phyloP scores from a whole-genome alignment of 148 eudicot genomes.

The Talinum fruticosum region DNA sequence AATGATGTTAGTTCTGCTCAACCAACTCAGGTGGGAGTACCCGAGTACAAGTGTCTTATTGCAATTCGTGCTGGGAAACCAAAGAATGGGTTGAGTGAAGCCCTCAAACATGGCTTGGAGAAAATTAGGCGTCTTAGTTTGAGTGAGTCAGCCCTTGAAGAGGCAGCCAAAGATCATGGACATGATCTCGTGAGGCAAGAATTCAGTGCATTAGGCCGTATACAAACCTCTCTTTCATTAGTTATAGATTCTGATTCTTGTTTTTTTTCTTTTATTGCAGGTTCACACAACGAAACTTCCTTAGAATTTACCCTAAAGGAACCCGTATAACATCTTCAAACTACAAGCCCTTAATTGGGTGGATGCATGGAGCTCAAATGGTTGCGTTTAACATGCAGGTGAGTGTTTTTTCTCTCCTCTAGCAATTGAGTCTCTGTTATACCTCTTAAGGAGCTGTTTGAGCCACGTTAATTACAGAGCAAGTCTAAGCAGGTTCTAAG shows the following conservation, averaged over 20 bases:
- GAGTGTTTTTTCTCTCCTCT: neutral
- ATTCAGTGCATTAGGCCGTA: neutral
- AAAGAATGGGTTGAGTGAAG: slow-evolving; percentile 1
- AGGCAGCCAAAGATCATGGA: neutral
- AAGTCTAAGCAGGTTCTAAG: neutral
- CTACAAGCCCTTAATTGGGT: slow-evolving; percentile 4
- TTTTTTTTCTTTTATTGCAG: neutral
- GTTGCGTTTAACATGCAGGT: slow-evolving; percentile 7
- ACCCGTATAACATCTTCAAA: slow-evolving; percentile 3
- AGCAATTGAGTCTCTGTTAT: neutral
- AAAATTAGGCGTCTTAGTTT: slow-evolving; percentile 2
- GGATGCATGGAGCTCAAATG: slow-evolving; percentile 9
- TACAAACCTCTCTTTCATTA: neutral
- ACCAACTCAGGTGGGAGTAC: neutral
- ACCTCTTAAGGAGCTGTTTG: neutral
- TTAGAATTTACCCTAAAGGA: slow-evolving; percentile 3
- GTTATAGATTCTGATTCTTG: neutral
- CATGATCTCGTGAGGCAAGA: slow-evolving; percentile 2
- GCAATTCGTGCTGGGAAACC: slow-evolving; percentile 8
- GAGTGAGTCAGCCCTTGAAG: neutral
- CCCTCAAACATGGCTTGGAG: neutral
- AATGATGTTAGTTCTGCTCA: neutral
- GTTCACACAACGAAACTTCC: neutral
- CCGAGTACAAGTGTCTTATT: neutral
- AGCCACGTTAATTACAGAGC: neutral